Evolutionary conservation across 163 green algal species (phyloP).

Genomic region (Scenedesmus sp.): DNA sequence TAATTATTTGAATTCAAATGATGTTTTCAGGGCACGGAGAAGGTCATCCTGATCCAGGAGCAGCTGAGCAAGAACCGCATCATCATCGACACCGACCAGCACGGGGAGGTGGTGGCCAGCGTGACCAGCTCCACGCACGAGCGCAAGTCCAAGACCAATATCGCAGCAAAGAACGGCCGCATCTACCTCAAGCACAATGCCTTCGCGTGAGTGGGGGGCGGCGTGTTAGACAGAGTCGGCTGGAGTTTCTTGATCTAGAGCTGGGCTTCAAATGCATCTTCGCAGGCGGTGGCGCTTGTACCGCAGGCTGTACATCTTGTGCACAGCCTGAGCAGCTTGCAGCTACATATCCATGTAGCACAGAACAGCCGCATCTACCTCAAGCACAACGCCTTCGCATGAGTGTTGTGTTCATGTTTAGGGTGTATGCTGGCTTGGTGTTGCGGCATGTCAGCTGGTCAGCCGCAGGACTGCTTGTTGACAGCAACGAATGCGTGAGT

Average conservation of each 20-base stretch:
- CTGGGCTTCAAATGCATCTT: no score
- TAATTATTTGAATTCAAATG: no score
- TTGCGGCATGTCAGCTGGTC: no score
- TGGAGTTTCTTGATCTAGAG: no score
- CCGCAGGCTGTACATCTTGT: no score
- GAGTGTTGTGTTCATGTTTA: slow-evolving; percentile 15
- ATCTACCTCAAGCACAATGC: slow-evolving; percentile 93
- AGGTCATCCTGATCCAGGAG: slow-evolving; percentile 99
- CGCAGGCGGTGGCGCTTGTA: no score
- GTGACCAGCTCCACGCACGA: slow-evolving; percentile 97
- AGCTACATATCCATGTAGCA: slow-evolving; percentile 96
- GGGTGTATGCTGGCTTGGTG: no score
- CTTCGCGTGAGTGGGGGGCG: slow-evolving; percentile 79
- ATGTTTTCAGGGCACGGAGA: no score
- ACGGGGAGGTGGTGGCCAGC: slow-evolving; percentile 76
- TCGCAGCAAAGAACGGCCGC: slow-evolving; percentile 80
- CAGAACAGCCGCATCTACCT: slow-evolving; percentile 84
- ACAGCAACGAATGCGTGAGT: no score
- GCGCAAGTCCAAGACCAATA: slow-evolving; percentile 98
- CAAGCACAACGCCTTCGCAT: slow-evolving; percentile 94
- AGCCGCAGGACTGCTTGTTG: no score
- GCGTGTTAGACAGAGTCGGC: no score
- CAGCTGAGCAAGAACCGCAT: slow-evolving; percentile 99
- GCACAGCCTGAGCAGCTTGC: slow-evolving; percentile 89
- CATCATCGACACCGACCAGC: slow-evolving; percentile 94